phyloP scores from a whole-genome alignment of 257 asterid genomes.

The Eustoma russellianum region DNA sequence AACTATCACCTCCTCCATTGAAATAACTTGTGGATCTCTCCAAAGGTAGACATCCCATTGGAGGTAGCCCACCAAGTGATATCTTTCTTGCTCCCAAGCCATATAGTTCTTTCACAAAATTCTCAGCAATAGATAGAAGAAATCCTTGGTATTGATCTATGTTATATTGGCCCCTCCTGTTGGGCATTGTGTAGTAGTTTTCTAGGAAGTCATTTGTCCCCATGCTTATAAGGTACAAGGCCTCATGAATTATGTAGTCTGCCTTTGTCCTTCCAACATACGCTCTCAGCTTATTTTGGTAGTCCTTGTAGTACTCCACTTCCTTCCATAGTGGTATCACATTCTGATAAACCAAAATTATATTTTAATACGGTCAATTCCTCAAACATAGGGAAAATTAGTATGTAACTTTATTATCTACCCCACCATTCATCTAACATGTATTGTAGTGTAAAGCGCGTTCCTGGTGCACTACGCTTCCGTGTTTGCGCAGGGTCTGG shows the following conservation, averaged over 20 bases:
- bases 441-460: neutral
- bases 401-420: no score
- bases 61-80: constrained; percentile 63
- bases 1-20: constrained; percentile 53
- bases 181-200: constrained; percentile 62
- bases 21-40: constrained; percentile 63
- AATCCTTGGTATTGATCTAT: constrained; percentile 50
- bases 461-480: no score
- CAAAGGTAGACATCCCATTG: constrained; percentile 88
- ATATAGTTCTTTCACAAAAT: constrained; percentile 45
- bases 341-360: constrained; percentile 27
- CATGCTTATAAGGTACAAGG: constrained; percentile 63
- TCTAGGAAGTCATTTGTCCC: constrained; percentile 94
- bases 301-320: constrained; percentile 70
- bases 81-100: constrained; percentile 61
- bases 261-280: constrained; percentile 41
- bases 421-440: no score
- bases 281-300: constrained; percentile 37
- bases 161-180: constrained; percentile 40
- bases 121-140: constrained; percentile 38
- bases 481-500: no score
- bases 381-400: neutral
- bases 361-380: no score
- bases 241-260: constrained; percentile 31
- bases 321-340: constrained; percentile 91